Evolutionary conservation across 2,329 filamentous ascomycete species (phyloP).

Genomic region (Alternaria sp.): DNA sequence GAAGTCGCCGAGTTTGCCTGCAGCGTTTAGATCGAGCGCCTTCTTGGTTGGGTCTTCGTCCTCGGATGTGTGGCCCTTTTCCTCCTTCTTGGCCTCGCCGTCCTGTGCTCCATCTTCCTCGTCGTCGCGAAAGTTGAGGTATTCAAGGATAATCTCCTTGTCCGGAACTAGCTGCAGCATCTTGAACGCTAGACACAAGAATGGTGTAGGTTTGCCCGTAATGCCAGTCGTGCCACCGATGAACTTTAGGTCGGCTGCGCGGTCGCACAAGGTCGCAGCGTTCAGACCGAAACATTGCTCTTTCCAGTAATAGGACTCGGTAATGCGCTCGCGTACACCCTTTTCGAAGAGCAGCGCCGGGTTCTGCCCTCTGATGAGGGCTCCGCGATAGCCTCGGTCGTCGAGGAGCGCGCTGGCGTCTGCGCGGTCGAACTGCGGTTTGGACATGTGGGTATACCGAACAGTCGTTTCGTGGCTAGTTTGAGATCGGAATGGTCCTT

Average conservation of each 20-base stretch:
- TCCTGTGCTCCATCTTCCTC: slow-evolving; percentile 25
- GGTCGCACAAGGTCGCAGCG: slow-evolving; percentile 78
- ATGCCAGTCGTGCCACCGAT: slow-evolving; percentile 88
- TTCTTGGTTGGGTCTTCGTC: slow-evolving; percentile 12
- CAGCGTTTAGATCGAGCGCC: slow-evolving; percentile 35
- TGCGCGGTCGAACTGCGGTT: slow-evolving; percentile 68
- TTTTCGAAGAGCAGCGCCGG: slow-evolving; percentile 97
- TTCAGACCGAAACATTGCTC: slow-evolving; percentile 98
- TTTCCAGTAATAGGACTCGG: slow-evolving; percentile 97
- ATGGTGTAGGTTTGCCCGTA: slow-evolving; percentile 86
- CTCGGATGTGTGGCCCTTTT: slow-evolving; percentile 2
- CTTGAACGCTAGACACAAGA: slow-evolving; percentile 94
- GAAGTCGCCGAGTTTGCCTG: slow-evolving; percentile 53
- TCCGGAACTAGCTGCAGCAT: slow-evolving; percentile 85
- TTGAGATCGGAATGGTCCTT: not conserved
- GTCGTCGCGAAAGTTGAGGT: slow-evolving; percentile 65
- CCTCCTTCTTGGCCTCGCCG: slow-evolving; percentile 46
- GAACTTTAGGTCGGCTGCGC: slow-evolving; percentile 82
- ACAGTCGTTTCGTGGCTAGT: not conserved
- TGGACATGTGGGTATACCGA: slow-evolving; percentile 32
- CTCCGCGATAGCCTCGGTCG: slow-evolving; percentile 80
- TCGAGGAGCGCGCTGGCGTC: slow-evolving; percentile 82
- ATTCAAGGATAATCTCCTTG: slow-evolving; percentile 79
- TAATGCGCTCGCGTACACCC: slow-evolving; percentile 91
- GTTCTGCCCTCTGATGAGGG: slow-evolving; percentile 86